A percentile compares a stretch with the other conserved stretches of the same genome.
These are phyloP conservation scores for Isatis tinctoria DNA, from an alignment of 345 rosid species.

Conservation along the genomic window DNA sequence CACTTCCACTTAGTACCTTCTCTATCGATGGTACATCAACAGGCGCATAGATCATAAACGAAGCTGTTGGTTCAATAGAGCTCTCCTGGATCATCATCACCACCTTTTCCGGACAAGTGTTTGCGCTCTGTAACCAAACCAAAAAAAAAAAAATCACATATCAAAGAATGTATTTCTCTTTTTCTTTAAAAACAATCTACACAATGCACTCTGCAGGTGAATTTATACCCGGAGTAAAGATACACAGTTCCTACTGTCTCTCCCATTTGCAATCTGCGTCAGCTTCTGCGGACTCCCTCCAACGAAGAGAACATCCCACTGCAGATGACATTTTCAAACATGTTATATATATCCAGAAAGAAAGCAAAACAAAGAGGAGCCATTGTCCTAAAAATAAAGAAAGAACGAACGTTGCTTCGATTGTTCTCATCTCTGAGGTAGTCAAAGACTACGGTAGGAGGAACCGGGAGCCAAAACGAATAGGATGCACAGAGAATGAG, in stretches of 20 bases:
- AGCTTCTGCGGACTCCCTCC: constrained; percentile 69
- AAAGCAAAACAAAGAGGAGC: neutral
- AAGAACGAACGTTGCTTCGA: constrained; percentile 52
- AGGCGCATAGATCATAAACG: constrained; percentile 61
- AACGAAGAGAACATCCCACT: constrained; percentile 92
- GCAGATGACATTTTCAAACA: constrained; percentile 16
- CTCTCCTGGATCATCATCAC: constrained; percentile 69
- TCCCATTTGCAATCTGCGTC: constrained; percentile 80
- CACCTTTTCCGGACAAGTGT: constrained; percentile 47
- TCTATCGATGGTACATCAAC: constrained; percentile 48
- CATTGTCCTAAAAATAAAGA: neutral
- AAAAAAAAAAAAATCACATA: constrained; percentile 1
- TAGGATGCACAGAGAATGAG: constrained; percentile 80
- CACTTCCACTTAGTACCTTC: constrained; percentile 44
- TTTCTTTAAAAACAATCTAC: too few relatives aligned
- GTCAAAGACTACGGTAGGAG: constrained; percentile 62
- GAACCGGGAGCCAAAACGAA: constrained; percentile 89
- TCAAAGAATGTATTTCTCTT: neutral
- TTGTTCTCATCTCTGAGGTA: constrained; percentile 79
- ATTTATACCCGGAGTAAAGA: constrained; percentile 63
- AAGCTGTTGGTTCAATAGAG: constrained; percentile 47
- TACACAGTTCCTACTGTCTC: constrained; percentile 77
- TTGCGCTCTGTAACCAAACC: constrained; percentile 31
- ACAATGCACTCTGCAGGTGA: neutral
- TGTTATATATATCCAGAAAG: neutral